Conservation (phyloP, 805 yeast species). For the Wickerhamiella kurtzmanii region DNA sequence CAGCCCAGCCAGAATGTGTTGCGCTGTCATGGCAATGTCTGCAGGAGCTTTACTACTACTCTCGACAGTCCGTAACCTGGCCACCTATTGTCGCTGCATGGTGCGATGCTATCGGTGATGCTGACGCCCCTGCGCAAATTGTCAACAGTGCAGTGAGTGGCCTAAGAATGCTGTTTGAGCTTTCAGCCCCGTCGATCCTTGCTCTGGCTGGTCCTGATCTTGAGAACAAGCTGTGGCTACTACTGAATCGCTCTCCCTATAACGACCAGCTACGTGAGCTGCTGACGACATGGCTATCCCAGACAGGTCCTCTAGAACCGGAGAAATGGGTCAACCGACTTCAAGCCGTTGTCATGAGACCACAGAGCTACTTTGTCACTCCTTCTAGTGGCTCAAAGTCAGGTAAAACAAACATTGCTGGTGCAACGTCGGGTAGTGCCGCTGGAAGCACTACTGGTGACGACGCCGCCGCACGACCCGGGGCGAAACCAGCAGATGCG, state of each 20-base stretch:
- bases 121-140: constrained; percentile 2
- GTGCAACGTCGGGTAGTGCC: neutral
- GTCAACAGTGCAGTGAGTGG: constrained; percentile 36
- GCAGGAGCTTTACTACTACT: constrained; percentile 18
- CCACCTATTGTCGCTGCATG: constrained; percentile 11
- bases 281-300: constrained; percentile 48
- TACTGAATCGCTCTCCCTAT: constrained; percentile 33
- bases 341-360: constrained; percentile 28
- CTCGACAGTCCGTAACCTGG: constrained; percentile 16
- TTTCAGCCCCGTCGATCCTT: constrained; percentile 37
- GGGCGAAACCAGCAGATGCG: no score
- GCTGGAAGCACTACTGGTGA: neutral
- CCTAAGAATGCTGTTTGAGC: constrained; percentile 44
- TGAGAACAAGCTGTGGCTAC: constrained; percentile 49
- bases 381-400: neutral
- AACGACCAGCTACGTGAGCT: constrained; percentile 34
- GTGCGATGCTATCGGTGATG: constrained; percentile 8
- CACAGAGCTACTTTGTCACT: constrained; percentile 10
- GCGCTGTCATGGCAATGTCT: constrained; percentile 19
- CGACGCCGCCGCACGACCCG: no score
- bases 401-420: neutral
- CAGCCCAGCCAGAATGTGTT: constrained; percentile 9
- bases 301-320: constrained; percentile 31
- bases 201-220: constrained; percentile 29
- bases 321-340: constrained; percentile 45